These are phyloP conservation scores for Wickerhamomyces mucosus DNA, from an alignment of 805 yeast genomes.

Conservation along the genomic window DNA sequence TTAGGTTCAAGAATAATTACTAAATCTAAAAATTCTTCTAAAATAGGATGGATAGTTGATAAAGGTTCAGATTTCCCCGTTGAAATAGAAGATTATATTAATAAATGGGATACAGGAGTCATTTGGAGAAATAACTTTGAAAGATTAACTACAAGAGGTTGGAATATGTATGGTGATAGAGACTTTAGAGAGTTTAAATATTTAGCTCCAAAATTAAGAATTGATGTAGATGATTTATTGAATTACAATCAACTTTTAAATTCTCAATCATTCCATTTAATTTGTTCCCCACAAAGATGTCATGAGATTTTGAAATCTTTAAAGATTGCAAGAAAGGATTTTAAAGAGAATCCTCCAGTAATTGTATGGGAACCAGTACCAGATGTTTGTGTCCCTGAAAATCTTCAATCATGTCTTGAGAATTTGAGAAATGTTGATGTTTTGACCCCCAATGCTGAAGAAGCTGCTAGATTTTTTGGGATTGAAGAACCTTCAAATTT, in stretches of 20 bases:
- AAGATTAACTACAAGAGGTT: conserved; percentile 71
- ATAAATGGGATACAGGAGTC: conserved; percentile 54
- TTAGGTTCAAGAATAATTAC: conserved; percentile 60
- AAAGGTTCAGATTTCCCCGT: conserved; percentile 71
- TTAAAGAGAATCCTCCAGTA: conserved; percentile 17
- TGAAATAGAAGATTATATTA: conserved; percentile 32
- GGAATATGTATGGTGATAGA: conserved; percentile 59
- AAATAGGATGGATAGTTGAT: conserved; percentile 66
- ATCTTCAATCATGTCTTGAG: conserved; percentile 27
- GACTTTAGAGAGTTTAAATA: conserved; percentile 58
- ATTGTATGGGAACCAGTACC: conserved; percentile 87
- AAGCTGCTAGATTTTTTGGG: conserved; percentile 60
- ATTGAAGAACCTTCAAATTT: conserved; percentile 30
- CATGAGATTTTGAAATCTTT: conserved; percentile 33
- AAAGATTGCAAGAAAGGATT: conserved; percentile 4
- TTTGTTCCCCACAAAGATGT: conserved; percentile 64
- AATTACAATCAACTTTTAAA: conserved; percentile 26
- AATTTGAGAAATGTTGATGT: conserved; percentile 42
- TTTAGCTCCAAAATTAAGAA: conserved; percentile 48
- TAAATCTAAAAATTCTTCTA: conserved; percentile 28
- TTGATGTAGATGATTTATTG: conserved; percentile 46
- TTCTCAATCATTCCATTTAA: conserved; percentile 52
- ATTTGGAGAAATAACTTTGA: conserved; percentile 39
- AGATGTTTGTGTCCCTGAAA: conserved; percentile 50
- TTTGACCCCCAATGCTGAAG: conserved; percentile 79